These are phyloP conservation scores for Diaporthe sp. DNA, from an alignment of 2,329 filamentous ascomycete genomes.

Conservation along the genomic window DNA sequence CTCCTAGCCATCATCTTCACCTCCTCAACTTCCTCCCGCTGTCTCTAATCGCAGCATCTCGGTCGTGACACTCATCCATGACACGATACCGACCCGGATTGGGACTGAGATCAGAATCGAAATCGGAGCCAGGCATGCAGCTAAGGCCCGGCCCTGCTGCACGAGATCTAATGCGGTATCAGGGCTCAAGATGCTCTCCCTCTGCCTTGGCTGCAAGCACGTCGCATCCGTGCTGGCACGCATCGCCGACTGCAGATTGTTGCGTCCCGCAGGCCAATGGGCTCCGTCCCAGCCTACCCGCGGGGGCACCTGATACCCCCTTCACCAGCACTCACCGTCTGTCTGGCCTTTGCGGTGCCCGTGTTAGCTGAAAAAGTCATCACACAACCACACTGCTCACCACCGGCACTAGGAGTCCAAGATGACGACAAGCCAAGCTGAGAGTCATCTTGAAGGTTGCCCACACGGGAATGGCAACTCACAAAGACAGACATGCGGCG, in stretches of 20 bases:
- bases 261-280: slow-evolving; percentile 38
- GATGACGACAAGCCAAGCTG: neutral
- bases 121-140: slow-evolving; percentile 21
- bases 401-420: slow-evolving; percentile 15
- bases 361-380: slow-evolving; percentile 20
- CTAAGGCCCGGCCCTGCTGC: slow-evolving; percentile 29
- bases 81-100: slow-evolving; percentile 4
- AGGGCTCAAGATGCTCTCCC: slow-evolving; percentile 13
- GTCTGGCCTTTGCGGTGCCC: slow-evolving; percentile 14
- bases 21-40: neutral
- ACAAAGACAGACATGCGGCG: slow-evolving; percentile 3
- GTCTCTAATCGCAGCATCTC: neutral
- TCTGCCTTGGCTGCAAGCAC: slow-evolving; percentile 31
- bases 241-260: slow-evolving; percentile 34
- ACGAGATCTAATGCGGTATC: slow-evolving; percentile 33
- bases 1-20: neutral
- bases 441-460: slow-evolving; percentile 14
- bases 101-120: slow-evolving; percentile 19
- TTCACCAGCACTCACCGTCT: slow-evolving; percentile 28
- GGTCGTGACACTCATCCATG: neutral
- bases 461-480: slow-evolving; percentile 19
- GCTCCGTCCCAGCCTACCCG: slow-evolving; percentile 31
- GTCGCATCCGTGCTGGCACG: slow-evolving; percentile 30
- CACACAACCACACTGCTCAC: slow-evolving; percentile 8
- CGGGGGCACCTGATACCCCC: slow-evolving; percentile 40